Conservation (phyloP, 352 stramenopile species). For the Halophytophthora polymorphica region DNA sequence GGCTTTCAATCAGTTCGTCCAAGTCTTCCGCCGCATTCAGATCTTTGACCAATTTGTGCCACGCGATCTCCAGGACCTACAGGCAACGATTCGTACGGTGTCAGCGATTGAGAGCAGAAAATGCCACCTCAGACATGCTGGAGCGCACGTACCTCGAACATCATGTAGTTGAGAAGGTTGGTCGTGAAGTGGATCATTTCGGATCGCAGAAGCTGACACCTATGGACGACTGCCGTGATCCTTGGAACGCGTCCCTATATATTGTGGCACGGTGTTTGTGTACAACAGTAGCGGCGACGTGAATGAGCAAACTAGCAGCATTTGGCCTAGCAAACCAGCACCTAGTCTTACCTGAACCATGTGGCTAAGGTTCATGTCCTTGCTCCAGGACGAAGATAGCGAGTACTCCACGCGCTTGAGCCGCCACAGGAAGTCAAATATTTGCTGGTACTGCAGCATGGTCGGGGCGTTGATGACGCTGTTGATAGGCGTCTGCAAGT, state of each 20-base stretch:
- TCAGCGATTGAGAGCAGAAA: not conserved
- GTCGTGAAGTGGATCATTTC: constrained; percentile 98
- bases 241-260: constrained; percentile 57
- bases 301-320: not conserved
- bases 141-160: constrained; percentile 91
- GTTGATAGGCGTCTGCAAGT: constrained; percentile 82
- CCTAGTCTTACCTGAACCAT: constrained; percentile 70
- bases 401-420: constrained; percentile 91
- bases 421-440: constrained; percentile 90
- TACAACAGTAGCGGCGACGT: not conserved
- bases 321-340: not conserved
- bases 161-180: constrained; percentile 98
- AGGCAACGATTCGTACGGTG: constrained; percentile 1
- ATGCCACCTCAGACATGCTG: not conserved
- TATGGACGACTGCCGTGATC: constrained; percentile 81
- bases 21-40: constrained; percentile 91
- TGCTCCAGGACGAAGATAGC: constrained; percentile 95
- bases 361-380: constrained; percentile 95
- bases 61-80: constrained; percentile 91
- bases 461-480: constrained; percentile 84
- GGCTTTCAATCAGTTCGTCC: constrained; percentile 94
- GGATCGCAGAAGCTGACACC: constrained; percentile 93
- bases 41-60: constrained; percentile 90
- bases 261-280: constrained; percentile 9
- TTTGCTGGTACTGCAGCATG: constrained; percentile 87